Conservation (phyloP, 768 basidiomycete genomes). For the Punctularia strigosozonata region DNA sequence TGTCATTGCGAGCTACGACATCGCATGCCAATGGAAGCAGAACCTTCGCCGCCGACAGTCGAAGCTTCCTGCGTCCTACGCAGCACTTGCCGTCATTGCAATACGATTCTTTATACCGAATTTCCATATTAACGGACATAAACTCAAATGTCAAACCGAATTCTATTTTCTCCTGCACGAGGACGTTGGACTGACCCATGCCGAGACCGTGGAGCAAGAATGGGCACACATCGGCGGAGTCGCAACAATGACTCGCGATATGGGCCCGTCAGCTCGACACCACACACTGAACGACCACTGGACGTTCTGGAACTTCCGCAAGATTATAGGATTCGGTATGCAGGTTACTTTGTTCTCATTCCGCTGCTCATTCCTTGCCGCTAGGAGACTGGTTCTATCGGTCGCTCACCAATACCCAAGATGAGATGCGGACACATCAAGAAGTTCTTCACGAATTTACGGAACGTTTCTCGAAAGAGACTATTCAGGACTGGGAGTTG, state of each 20-base stretch:
- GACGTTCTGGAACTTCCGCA: constrained; percentile 19
- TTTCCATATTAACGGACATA: constrained; percentile 20
- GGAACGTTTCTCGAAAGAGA: neutral
- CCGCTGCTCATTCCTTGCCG: too few species aligned
- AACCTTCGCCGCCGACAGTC: constrained; percentile 12
- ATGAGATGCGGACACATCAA: too few species aligned
- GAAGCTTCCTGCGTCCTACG: too few species aligned
- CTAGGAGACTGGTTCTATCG: too few species aligned
- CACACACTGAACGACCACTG: constrained; percentile 11
- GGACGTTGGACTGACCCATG: constrained; percentile 13
- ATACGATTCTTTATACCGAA: constrained; percentile 23
- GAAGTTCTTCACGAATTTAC: constrained; percentile 6
- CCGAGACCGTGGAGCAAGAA: constrained; percentile 13
- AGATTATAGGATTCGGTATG: constrained; percentile 13
- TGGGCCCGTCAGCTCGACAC: constrained; percentile 6
- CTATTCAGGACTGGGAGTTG: constrained; percentile 1
- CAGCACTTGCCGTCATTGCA: too few species aligned
- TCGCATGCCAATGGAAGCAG: constrained; percentile 18
- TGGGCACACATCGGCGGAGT: constrained; percentile 9
- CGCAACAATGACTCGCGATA: constrained; percentile 7
- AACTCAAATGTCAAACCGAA: constrained; percentile 10
- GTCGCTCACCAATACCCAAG: too few species aligned
- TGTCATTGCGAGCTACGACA: constrained; percentile 15
- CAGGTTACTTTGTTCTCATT: neutral
- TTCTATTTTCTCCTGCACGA: constrained; percentile 20